Base-by-base conservation (phyloP, 169 alveolate genomes). In the Plasmodium vivax region DNA sequence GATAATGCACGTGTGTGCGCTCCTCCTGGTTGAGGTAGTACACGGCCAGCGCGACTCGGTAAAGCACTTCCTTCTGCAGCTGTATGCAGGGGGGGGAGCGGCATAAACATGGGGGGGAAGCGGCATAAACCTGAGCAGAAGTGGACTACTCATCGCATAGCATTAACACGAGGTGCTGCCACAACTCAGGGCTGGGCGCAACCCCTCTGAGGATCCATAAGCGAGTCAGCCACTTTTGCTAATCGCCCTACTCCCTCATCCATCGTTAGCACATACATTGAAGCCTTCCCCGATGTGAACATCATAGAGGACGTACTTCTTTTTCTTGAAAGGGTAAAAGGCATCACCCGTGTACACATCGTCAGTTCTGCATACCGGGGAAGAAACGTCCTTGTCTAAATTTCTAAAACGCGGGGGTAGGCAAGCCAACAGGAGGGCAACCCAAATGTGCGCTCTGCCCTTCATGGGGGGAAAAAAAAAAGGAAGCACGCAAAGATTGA, bases 271-370 rank as follows among this genome's bases (percentile, higher is more conserved):
- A 34, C 85, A 10, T 83, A 94, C 96, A 79, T 94, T 88, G 68
- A 94, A 94, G 38, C 96, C 96, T 90, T 94, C 96, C n/a, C 96
- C 96, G 19, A 85, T 75, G 68, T 94, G 90, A 68, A 94, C 96
- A 84, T 94, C 96, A 79, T 94, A 94, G 36, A 94, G 56, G 58
- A 94, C 7, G 83, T 80, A 90, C 47, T 90, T 90, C 41, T 82
- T 90, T 30, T 71, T 81, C 47, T 90, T 90, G 51, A 90, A 58
- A 81, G 71, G 83, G 74, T 41, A 90, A 81, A 81, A 90, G 2
- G 19, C 4, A 51, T 90, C 91, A 12, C 91, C 91, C 73, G 56
- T 80, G 36, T 90, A 90, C 74, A 90, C 84, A 68, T 90, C 94
- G 45, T 90, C 74, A 10, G 82, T 90, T 12, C 51, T 43, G 14